Conservation (phyloP, 805 yeast species). For the Teunomyces panamensis region DNA sequence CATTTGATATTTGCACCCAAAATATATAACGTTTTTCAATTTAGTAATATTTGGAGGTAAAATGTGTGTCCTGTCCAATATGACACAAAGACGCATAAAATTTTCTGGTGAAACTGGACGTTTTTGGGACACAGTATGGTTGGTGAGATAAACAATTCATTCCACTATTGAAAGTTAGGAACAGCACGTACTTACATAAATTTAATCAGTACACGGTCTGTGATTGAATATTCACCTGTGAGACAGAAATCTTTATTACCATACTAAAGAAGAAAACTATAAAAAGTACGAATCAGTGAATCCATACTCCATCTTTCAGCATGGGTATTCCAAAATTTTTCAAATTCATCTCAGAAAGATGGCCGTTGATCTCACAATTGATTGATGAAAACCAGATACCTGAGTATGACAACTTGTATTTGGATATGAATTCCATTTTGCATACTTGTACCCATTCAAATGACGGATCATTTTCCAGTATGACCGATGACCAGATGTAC, state of each 20-base stretch:
- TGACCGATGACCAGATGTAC: constrained; percentile 89
- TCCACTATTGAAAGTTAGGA: background rate
- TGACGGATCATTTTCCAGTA: constrained; percentile 56
- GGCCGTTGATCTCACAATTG: constrained; percentile 92
- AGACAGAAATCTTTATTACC: background rate
- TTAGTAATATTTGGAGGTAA: background rate
- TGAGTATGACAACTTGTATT: constrained; percentile 89
- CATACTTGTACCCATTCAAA: constrained; percentile 91
- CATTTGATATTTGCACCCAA: too few relatives aligned
- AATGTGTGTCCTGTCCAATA: background rate
- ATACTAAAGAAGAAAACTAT: background rate
- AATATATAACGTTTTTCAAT: background rate
- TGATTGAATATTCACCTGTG: constrained; percentile 1
- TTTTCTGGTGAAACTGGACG: constrained; percentile 1
- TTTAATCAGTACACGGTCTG: background rate
- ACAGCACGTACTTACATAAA: background rate
- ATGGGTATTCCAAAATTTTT: constrained; percentile 93
- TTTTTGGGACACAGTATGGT: background rate
- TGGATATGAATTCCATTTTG: constrained; percentile 96
- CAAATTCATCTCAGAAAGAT: constrained; percentile 95
- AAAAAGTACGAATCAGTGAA: background rate
- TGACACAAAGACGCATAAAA: background rate
- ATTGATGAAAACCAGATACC: constrained; percentile 76
- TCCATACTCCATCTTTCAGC: background rate
- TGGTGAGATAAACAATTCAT: background rate